phyloP scores from a whole-genome alignment of 257 asterid genomes.

The Datura wrightii region DNA sequence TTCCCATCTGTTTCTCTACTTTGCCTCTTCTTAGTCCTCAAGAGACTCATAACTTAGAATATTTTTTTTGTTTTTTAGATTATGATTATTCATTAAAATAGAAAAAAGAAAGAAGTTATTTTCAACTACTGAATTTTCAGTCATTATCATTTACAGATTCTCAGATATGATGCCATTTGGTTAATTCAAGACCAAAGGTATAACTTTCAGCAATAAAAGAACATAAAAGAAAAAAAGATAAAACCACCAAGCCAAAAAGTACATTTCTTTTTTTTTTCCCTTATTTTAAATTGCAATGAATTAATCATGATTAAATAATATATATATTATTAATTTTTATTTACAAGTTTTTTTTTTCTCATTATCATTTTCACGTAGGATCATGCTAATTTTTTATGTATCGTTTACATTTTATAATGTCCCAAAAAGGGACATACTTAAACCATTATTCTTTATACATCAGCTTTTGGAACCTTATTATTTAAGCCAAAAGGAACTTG shows the following conservation, averaged over 20 bases:
- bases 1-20: background rate
- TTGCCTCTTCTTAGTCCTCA: background rate
- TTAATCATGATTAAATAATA: background rate
- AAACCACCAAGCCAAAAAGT: background rate
- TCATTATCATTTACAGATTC: background rate
- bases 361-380: background rate
- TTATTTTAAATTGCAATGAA: background rate
- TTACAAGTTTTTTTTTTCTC: background rate
- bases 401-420: background rate
- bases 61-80: background rate
- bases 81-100: background rate
- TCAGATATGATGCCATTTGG: slow-evolving; percentile 16
- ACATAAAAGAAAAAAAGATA: background rate
- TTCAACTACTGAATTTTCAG: slow-evolving; percentile 20
- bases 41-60: background rate
- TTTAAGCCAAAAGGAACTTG: background rate
- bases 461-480: background rate
- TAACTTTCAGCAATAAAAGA: slow-evolving; percentile 18
- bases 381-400: background rate
- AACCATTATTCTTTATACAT: background rate
- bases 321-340: background rate
- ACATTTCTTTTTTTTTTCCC: background rate
- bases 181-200: slow-evolving; percentile 16
- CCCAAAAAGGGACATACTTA: background rate
- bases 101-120: background rate